Base-by-base conservation (phyloP, 1,139 yeast species). In the Suhomyces bolitotheri region DNA sequence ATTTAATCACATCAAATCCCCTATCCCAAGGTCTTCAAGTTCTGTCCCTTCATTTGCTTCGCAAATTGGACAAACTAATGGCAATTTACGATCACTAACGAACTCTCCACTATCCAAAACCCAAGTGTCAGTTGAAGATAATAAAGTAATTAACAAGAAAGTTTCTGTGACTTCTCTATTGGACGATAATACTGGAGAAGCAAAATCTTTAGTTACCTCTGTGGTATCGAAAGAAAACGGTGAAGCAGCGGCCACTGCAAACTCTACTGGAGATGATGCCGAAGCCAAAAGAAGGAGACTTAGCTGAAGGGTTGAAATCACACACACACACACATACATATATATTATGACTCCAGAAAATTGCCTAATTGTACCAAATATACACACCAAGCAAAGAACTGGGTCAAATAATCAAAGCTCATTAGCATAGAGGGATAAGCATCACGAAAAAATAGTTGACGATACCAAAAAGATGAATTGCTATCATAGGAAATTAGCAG, bases 91-190 rank as follows among this genome's bases (percentile, higher is more conserved):
- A 12, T 40, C 44, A 16, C 33, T 37, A 7, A 38, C 44, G 14
- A 43, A 38, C 22, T 45, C 50, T 11, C 58, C 58, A 1, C 36
- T 50, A 22, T 35, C 49, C 10, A 47, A 42, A 30, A 22, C 39
- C n/a, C 23, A 33, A 6, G 37, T 35, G 4, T 7, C 14, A 15
- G 17, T 9, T 19, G 47, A 41, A 7, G 35, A 28, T 16, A 37
- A 37, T 14, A 22, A 28, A 11, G 12, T 19, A 11, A 22, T 22
- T 19, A 47, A 45, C 32, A 62, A 60, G 35, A 45, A 46, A 33
- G 67, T 65, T 2, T 56, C 64, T 19, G 66, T 65, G 10, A 54
- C 52, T 23, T 62, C 67, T 13, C 48, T 65, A 34, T 51, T 65
- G 31, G 66, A 55, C 17, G 54, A 45, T 8, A 20, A 22, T 4